A percentile compares a stretch with the other conserved stretches of the same genome.
These are phyloP conservation scores for Eragrostis curvula DNA, from an alignment of 176 grass and related monocot genomes.

Conservation along the genomic window DNA sequence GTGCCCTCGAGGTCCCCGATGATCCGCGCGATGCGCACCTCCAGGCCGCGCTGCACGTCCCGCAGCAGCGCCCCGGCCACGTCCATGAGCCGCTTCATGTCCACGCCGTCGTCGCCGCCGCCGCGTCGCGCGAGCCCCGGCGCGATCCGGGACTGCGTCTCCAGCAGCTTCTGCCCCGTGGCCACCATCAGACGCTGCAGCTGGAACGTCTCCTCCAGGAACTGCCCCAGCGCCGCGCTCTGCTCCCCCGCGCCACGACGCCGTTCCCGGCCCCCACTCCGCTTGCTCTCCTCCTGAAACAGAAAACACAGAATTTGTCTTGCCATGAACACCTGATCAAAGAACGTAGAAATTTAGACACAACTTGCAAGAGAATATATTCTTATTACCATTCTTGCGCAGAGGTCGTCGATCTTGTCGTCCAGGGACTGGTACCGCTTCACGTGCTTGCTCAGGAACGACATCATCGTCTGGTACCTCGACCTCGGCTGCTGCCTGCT, in stretches of 20 bases:
- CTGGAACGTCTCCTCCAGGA: conserved; percentile 88
- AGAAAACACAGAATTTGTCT: neutral
- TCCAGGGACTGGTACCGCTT: conserved; percentile 86
- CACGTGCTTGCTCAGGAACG: conserved; percentile 71
- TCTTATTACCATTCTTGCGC: conserved; percentile 71
- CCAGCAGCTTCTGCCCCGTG: conserved; percentile 80
- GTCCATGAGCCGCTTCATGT: conserved; percentile 68
- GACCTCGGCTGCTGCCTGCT: conserved; percentile 46
- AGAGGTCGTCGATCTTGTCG: conserved; percentile 78
- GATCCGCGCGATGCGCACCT: conserved; percentile 71
- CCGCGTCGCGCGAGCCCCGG: conserved; percentile 19
- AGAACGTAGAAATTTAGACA: neutral
- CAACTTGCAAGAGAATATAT: no score
- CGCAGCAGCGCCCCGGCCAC: conserved; percentile 64
- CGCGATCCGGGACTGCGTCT: conserved; percentile 68
- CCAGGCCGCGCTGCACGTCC: conserved; percentile 83
- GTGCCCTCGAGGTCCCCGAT: conserved; percentile 87
- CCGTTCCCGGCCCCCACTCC: conserved; percentile 44
- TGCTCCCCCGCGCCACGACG: conserved; percentile 37
- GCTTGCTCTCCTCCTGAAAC: conserved; percentile 59
- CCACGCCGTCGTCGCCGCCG: conserved; percentile 42
- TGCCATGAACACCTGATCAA: neutral
- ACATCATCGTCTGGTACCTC: conserved; percentile 53
- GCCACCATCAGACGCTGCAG: conserved; percentile 82
- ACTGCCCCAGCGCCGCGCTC: conserved; percentile 50